A percentile compares a stretch with the other conserved stretches of the same genome.
These are phyloP conservation scores for Hypoxylon perforatum DNA, from an alignment of 495 filamentous ascomycete genomes.

Conservation along the genomic window DNA sequence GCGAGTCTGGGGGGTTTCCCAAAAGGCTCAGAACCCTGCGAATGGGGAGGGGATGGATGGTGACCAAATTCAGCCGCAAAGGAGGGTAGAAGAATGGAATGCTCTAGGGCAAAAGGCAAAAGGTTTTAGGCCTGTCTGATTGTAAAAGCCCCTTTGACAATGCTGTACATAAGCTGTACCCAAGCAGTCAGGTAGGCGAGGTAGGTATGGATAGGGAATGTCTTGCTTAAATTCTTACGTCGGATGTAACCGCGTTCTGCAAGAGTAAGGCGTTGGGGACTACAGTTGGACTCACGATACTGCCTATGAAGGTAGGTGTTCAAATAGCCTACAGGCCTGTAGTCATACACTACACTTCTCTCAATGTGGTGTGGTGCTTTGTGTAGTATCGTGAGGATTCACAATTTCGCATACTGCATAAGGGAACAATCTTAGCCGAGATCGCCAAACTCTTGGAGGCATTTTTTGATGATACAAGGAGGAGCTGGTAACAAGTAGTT, in stretches of 20 bases:
- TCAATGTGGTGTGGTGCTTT: not conserved
- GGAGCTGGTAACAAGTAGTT: conserved; percentile 17
- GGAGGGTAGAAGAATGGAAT: conserved; percentile 32
- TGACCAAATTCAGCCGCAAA: conserved; percentile 37
- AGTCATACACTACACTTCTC: too few species aligned
- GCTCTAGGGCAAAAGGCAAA: conserved; percentile 7
- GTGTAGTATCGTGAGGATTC: conserved; percentile 32
- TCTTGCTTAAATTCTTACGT: conserved; percentile 35
- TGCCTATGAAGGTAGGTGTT: not conserved
- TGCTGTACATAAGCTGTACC: not conserved
- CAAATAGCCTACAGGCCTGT: not conserved
- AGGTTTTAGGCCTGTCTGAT: too few species aligned
- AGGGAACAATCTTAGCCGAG: conserved; percentile 31
- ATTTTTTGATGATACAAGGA: conserved; percentile 34
- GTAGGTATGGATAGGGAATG: conserved; percentile 18
- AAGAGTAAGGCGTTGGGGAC: not conserved
- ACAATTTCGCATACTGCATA: conserved; percentile 14
- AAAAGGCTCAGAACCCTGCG: conserved; percentile 18
- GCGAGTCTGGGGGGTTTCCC: conserved; percentile 22
- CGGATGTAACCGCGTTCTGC: not conserved
- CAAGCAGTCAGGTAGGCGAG: not conserved
- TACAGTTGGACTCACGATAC: not conserved
- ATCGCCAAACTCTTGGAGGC: conserved; percentile 31
- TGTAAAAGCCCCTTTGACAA: not conserved
- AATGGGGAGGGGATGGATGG: conserved; percentile 19